These are phyloP conservation scores for Colletotrichum sp. DNA, from an alignment of 2,329 filamentous ascomycete species.

Conservation along the genomic window DNA sequence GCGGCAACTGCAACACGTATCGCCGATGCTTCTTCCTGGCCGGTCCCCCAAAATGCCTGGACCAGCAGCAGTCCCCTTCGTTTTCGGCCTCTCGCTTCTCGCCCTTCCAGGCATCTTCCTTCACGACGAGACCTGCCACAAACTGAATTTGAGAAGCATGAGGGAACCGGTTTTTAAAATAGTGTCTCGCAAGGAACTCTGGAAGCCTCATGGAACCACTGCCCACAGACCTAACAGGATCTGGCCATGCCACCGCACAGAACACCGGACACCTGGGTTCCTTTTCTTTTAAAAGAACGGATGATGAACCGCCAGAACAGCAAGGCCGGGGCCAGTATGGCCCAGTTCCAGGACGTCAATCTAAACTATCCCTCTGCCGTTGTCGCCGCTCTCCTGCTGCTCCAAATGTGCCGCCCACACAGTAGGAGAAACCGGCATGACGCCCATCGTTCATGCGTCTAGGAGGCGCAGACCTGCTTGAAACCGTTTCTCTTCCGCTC, in stretches of 20 bases:
- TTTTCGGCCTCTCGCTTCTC: background rate
- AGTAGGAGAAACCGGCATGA: conserved; percentile 8
- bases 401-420: background rate
- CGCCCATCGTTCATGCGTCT: conserved; percentile 8
- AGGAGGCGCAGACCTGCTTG: conserved; percentile 15
- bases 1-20: conserved; percentile 4
- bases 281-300: conserved; percentile 7
- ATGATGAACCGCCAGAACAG: conserved; percentile 1
- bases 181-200: background rate
- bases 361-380: background rate
- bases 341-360: background rate
- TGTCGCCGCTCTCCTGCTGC: background rate
- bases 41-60: background rate
- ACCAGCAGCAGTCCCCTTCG: background rate
- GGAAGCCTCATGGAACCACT: conserved; percentile 1
- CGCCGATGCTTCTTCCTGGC: conserved; percentile 3
- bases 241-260: background rate
- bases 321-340: background rate
- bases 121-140: background rate
- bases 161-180: background rate
- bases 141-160: background rate
- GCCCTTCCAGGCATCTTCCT: background rate
- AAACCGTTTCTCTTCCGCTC: conserved; percentile 5
- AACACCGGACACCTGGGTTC: conserved; percentile 2
- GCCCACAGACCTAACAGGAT: background rate